Percentiles rank a stretch among this genome's conserved stretches.
Conservation (phyloP, 78 protist genomes). For the Trichosphaerium sp. region DNA sequence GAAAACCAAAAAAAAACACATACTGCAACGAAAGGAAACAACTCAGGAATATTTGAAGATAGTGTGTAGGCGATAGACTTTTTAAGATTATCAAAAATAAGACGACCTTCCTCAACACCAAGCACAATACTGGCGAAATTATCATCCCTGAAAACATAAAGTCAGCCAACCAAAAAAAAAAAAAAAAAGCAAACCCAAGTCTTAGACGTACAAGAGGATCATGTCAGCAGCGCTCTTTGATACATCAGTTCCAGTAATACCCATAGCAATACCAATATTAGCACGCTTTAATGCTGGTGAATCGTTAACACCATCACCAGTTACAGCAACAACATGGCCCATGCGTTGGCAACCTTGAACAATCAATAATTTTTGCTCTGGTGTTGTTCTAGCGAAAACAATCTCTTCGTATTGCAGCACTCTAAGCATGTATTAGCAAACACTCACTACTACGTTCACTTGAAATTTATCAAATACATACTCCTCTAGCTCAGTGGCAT, state of each 20-base stretch:
- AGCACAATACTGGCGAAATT: constrained; percentile 85
- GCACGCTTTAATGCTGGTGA: constrained; percentile 93
- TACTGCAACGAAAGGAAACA: no score
- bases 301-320: constrained; percentile 96
- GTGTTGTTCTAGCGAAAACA: constrained; percentile 92
- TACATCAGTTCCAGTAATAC: constrained; percentile 87
- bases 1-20: no score
- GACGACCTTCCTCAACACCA: constrained; percentile 66
- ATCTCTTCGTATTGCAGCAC: constrained; percentile 35
- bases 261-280: constrained; percentile 90
- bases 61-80: constrained; percentile 45
- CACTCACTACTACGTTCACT: no score
- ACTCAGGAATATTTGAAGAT: constrained; percentile 61
- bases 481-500: no score
- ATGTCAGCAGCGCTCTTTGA: constrained; percentile 92
- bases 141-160: no score
- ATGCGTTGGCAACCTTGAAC: constrained; percentile 71
- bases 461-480: no score
- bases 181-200: no score
- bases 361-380: constrained; percentile 83
- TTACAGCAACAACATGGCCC: constrained; percentile 81
- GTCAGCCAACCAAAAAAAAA: no score
- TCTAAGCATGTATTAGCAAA: no score
- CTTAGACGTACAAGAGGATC: constrained; percentile 72
- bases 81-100: constrained; percentile 45